Percentiles rank a stretch among this genome's conserved stretches.
Evolutionary conservation across 768 basidiomycete species (phyloP).

Genomic region (Austroboletus eburneus): DNA sequence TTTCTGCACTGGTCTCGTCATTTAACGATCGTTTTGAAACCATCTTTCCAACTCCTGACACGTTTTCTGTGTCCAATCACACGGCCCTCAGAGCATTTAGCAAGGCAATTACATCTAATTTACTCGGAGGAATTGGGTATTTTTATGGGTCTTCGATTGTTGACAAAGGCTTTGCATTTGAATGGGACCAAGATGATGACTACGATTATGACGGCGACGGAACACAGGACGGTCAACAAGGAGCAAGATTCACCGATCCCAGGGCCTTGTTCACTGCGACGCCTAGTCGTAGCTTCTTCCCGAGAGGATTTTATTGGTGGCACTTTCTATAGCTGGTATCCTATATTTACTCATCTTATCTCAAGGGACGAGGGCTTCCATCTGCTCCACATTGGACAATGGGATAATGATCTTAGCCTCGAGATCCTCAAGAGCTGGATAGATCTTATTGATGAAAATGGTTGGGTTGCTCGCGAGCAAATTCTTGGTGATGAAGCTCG

Average conservation of each 20-base stretch:
- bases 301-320: constrained; percentile 94
- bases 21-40: constrained; percentile 66
- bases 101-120: constrained; percentile 83
- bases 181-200: constrained; percentile 80
- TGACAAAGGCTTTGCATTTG: constrained; percentile 79
- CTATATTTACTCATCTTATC: constrained; percentile 2
- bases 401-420: constrained; percentile 89
- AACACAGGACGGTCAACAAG: constrained; percentile 36
- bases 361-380: constrained; percentile 97
- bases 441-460: constrained; percentile 84
- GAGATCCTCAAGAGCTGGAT: constrained; percentile 92
- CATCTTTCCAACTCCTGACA: constrained; percentile 63
- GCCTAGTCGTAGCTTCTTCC: constrained; percentile 95
- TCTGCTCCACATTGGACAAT: constrained; percentile 83
- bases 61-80: constrained; percentile 45
- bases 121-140: constrained; percentile 91
- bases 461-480: constrained; percentile 96
- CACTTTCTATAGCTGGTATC: background rate
- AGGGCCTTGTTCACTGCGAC: constrained; percentile 84
- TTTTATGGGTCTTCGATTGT: constrained; percentile 91
- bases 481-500: constrained; percentile 96
- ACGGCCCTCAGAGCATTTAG: constrained; percentile 67
- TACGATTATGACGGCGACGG: constrained; percentile 37
- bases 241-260: constrained; percentile 69
- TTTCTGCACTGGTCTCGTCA: constrained; percentile 56